Evolutionary conservation across 2,329 filamentous ascomycete species (phyloP).

Genomic region (Lecanicillium sp.): DNA sequence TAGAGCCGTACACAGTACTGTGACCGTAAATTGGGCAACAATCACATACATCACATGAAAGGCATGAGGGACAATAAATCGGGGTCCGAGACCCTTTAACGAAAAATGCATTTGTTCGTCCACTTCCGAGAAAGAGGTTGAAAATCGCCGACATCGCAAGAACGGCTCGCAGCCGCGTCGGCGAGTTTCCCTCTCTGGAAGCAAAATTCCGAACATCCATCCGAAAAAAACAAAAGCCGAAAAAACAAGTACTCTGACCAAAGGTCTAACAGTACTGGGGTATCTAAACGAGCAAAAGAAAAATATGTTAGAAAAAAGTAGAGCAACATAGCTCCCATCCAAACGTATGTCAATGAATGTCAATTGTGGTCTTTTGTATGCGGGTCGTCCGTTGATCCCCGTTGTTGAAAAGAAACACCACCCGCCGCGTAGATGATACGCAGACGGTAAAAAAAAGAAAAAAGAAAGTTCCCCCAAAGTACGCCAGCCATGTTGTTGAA

Average conservation of each 20-base stretch:
- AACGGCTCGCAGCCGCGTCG: not conserved
- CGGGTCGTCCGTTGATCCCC: not conserved
- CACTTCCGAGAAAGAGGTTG: not conserved
- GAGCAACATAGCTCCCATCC: not conserved
- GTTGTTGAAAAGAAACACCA: not conserved
- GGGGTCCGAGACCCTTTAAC: conserved; percentile 11
- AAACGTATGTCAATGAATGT: not conserved
- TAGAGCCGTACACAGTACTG: no score
- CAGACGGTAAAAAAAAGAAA: not conserved
- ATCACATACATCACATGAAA: not conserved
- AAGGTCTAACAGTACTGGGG: not conserved
- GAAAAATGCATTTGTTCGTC: conserved; percentile 8
- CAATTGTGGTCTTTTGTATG: not conserved
- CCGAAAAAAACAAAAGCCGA: no score
- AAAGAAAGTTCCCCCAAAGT: not conserved
- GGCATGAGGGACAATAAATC: conserved; percentile 8
- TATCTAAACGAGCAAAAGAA: not conserved
- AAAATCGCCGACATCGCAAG: not conserved
- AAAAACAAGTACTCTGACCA: no score
- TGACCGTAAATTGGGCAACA: no score
- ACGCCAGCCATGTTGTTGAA: conserved; percentile 7
- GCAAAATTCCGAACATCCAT: no score
- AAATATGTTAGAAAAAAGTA: not conserved
- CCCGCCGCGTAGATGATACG: not conserved
- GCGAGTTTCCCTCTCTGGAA: no score